Base-by-base conservation (phyloP, 1,284 basidiomycete genomes). In the Pseudozyma sp. region DNA sequence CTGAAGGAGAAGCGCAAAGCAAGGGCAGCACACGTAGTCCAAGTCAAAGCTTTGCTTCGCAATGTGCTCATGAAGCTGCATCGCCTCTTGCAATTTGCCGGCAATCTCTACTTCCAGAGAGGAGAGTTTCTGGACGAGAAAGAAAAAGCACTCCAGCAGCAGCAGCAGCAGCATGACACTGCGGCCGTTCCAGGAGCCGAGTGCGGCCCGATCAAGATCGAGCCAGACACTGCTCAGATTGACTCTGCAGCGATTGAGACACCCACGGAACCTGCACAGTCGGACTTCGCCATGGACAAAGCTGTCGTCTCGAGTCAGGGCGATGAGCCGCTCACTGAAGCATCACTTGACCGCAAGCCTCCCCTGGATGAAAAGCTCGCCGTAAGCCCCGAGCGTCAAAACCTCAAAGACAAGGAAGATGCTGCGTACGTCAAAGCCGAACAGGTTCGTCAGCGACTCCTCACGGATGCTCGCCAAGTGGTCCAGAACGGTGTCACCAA, bases 71-170 rank as follows among this genome's bases (percentile, higher is more conserved):
- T 79, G 46, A 64, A 72, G 37, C 47, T 76, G 37, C 81, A 82
- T 65, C 78, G 81, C 2, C 56, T 74, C 1, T 52, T 78, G 30
- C 76, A 79, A 31, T 83, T 81, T 46, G 37, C 51, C 9, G 81
- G 81, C n/a, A 81, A 82, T 49, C 55, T 77, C 39, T 81, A 68
- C 63, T 83, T 69, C 24, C 79, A 79, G 34, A 56, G 80, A 33
- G 80, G 77, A 42, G 73, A 83, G 48, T 54, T 53, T 42, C 48
- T 64, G 11, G 68, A 75, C 37, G 59, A 70, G 42, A 52, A 59
- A 11, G 40, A 59, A 24, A 57, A 51, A 19, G 10, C 24, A 1
- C 33, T 31, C 4, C 7, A 19, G 19, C 17, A 4, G 16, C 35
- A 29, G 17, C 52, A 7, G 19, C 45, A 19, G n/a, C 24, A 5